Evolutionary conservation across 1,284 basidiomycete genomes (phyloP).

Genomic region (Ustilago esculenta): DNA sequence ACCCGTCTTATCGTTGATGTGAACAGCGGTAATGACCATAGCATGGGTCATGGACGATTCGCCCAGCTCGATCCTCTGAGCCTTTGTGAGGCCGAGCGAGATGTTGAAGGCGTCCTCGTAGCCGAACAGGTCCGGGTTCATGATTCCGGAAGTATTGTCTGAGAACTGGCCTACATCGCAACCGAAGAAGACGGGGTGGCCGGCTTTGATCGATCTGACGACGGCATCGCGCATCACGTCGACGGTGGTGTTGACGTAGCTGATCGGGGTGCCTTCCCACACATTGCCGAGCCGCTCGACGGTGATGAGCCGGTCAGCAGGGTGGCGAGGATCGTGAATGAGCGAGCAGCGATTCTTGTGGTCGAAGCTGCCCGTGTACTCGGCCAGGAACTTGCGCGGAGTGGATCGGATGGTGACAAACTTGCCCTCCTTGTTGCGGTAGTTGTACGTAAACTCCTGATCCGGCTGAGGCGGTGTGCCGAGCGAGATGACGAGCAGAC

Average conservation of each 20-base stretch:
- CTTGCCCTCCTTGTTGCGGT: slow-evolving; percentile 81
- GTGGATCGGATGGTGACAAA: slow-evolving; percentile 79
- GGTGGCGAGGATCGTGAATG: slow-evolving; percentile 92
- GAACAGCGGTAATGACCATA: slow-evolving; percentile 68
- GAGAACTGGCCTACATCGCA: slow-evolving; percentile 84
- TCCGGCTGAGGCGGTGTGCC: slow-evolving; percentile 67
- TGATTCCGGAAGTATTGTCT: slow-evolving; percentile 73
- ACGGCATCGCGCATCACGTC: slow-evolving; percentile 80
- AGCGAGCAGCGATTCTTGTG: slow-evolving; percentile 83
- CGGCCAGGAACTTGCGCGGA: slow-evolving; percentile 75
- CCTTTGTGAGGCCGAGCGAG: slow-evolving; percentile 76
- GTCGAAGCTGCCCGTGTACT: slow-evolving; percentile 69
- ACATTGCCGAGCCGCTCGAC: slow-evolving; percentile 92
- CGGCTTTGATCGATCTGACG: slow-evolving; percentile 79
- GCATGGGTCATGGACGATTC: slow-evolving; percentile 92
- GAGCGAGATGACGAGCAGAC: slow-evolving; percentile 83
- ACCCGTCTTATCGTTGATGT: slow-evolving; percentile 70
- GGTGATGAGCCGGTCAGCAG: slow-evolving; percentile 84
- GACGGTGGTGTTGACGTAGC: slow-evolving; percentile 86
- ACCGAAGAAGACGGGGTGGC: slow-evolving; percentile 91
- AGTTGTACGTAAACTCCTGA: slow-evolving; percentile 58
- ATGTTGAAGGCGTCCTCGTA: slow-evolving; percentile 73
- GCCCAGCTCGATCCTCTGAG: slow-evolving; percentile 80
- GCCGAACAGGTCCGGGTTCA: slow-evolving; percentile 85
- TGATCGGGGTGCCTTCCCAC: slow-evolving; percentile 82